Percentiles rank a stretch among this genome's conserved stretches.
phyloP scores from a whole-genome alignment of 495 filamentous ascomycete species.

The Parachaetomium inaequale region DNA sequence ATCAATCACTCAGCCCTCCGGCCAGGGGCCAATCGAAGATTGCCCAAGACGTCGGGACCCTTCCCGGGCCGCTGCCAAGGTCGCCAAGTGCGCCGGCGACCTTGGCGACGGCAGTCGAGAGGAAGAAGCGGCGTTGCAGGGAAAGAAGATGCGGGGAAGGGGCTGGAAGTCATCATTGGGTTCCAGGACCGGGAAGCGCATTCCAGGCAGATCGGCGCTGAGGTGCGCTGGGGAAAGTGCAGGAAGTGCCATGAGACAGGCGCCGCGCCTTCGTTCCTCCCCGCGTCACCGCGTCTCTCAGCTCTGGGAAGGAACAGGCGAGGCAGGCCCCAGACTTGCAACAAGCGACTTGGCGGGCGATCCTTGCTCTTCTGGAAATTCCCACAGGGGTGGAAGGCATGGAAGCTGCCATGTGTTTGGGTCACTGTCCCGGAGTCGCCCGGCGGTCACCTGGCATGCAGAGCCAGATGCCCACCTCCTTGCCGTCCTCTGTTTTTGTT shows the following conservation, averaged over 20 bases:
- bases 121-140: not conserved
- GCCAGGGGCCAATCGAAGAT: constrained; percentile 14
- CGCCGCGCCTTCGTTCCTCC: not conserved
- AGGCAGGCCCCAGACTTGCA: not conserved
- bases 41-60: constrained; percentile 21
- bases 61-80: constrained; percentile 19
- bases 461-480: not conserved
- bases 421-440: not conserved
- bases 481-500: not conserved
- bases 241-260: not conserved
- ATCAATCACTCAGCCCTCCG: not conserved
- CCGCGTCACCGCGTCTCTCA: not conserved
- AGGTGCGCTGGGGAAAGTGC: not conserved
- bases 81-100: constrained; percentile 20
- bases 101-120: constrained; percentile 29
- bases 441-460: not conserved
- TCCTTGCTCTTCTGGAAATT: not conserved
- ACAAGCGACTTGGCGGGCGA: constrained; percentile 3
- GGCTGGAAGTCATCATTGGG: not conserved
- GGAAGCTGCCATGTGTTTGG: not conserved
- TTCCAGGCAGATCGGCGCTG: not conserved
- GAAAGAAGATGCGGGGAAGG: constrained; percentile 1
- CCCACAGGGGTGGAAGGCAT: not conserved
- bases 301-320: not conserved
- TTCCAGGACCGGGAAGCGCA: not conserved